Conservation (phyloP, 2,329 filamentous ascomycete genomes). For the Emmonsiellopsis sp. region DNA sequence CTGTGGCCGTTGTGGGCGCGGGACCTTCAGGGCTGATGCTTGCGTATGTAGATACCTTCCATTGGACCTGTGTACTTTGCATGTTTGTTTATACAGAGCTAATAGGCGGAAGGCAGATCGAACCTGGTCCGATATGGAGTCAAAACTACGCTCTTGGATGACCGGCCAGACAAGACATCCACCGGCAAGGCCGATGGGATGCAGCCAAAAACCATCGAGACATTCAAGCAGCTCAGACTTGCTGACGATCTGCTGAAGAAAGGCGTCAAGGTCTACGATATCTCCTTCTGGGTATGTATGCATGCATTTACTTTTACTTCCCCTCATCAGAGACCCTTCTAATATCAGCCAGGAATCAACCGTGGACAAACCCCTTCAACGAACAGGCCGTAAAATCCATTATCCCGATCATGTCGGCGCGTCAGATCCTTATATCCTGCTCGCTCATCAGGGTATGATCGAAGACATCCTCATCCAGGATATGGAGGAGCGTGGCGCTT, state of each 20-base stretch:
- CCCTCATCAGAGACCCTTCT: background rate
- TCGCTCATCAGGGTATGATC: constrained; percentile 65
- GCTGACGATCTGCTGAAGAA: constrained; percentile 58
- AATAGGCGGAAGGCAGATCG: constrained; percentile 44
- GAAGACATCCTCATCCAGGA: constrained; percentile 64
- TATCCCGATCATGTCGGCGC: constrained; percentile 50
- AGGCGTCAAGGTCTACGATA: constrained; percentile 64
- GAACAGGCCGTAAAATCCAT: constrained; percentile 58
- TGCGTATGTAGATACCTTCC: constrained; percentile 20
- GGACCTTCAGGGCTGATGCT: constrained; percentile 38
- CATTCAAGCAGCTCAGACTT: constrained; percentile 63
- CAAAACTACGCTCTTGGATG: constrained; percentile 41
- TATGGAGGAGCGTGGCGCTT: constrained; percentile 53
- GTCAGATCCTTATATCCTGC: constrained; percentile 45
- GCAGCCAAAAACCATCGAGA: constrained; percentile 72
- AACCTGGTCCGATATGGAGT: constrained; percentile 39
- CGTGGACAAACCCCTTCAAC: constrained; percentile 43
- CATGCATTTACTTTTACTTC: too few relatives aligned
- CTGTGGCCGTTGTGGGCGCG: constrained; percentile 39
- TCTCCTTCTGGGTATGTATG: constrained; percentile 58
- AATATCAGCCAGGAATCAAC: constrained; percentile 25
- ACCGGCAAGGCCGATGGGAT: constrained; percentile 63
- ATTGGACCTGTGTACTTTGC: background rate
- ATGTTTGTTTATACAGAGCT: constrained; percentile 11
- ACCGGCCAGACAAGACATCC: constrained; percentile 55